Base-by-base conservation (phyloP, 805 yeast species). In the Saturnispora besseyi region DNA sequence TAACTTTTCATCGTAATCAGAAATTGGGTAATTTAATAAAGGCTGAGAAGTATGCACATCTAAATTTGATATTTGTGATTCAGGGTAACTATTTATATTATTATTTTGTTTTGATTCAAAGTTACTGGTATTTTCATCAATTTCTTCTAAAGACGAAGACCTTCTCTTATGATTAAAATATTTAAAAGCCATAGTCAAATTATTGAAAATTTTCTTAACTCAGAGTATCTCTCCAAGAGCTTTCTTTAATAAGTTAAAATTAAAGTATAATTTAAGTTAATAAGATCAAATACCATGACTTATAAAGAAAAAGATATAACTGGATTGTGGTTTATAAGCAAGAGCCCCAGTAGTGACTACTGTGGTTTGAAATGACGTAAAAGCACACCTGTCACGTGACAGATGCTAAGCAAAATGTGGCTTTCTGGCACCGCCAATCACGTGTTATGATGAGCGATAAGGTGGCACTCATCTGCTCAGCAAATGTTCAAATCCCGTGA, bases 1-100 rank as follows among this genome's bases (percentile, higher is more conserved):
- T 1, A 59, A 43, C 3, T 56, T 53, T 42, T 67, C 70, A 18
- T 56, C 53, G 42, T 61, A 63, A 34, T 40, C 22, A 5, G 18
- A 18, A 11, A 48, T 42, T 2, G 46, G 11, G 8, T 41, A 11
- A 30, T 42, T 41, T 13, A n/a, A 13, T 9, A 30, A 29, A 4
- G 50, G 50, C 11, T 33, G 29, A 28, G 15, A 21, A 15, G 45
- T 47, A 2, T 13, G 32, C 28, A 33, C 26, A 12, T 47, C 50
- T 21, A 28, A 30, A 12, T 28, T 28, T 3, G 45, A 36, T 13
- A 32, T 10, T 34, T 47, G 45, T 9, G 41, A 38, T 24, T 38
- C 42, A 13, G 42, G 29, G 28, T 38, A 38, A 26, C 18, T 29
- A 26, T 22, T 13, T 11, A 24, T 12, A 5, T 38, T 29, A 5